Conservation (phyloP, 495 filamentous ascomycete species). For the Peziza echinospora region DNA sequence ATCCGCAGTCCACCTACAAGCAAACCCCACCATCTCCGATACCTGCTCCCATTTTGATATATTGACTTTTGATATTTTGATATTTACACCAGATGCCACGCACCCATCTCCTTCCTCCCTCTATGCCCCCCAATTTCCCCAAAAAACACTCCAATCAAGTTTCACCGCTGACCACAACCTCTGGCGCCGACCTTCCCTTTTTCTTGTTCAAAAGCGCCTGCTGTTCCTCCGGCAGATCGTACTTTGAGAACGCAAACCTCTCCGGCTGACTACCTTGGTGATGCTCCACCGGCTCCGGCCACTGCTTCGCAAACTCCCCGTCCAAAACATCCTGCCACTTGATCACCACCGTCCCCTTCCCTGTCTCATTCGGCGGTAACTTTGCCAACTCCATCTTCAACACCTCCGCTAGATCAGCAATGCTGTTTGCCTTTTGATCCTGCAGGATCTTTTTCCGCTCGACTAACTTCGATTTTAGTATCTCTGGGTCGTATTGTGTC, state of each 20-base stretch:
- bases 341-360: slow-evolving; percentile 27
- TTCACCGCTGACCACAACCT: neutral
- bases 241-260: slow-evolving; percentile 11
- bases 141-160: too few relatives aligned
- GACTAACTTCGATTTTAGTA: slow-evolving; percentile 30
- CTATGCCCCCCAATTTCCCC: neutral
- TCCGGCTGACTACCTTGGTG: slow-evolving; percentile 8
- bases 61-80: neutral
- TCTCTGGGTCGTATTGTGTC: slow-evolving; percentile 29
- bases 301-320: slow-evolving; percentile 39
- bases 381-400: slow-evolving; percentile 29
- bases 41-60: neutral
- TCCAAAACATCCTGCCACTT: slow-evolving; percentile 50
- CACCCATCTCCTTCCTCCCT: neutral
- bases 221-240: neutral
- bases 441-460: slow-evolving; percentile 43
- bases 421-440: slow-evolving; percentile 70
- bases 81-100: neutral
- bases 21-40: neutral
- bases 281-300: slow-evolving; percentile 51
- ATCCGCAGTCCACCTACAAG: neutral
- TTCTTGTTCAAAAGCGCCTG: neutral
- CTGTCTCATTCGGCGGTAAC: slow-evolving; percentile 16
- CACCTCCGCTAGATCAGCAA: slow-evolving; percentile 72
- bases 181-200: neutral